Conservation (phyloP, 441 rosid genomes). For the Adansonia madagascariensis region DNA sequence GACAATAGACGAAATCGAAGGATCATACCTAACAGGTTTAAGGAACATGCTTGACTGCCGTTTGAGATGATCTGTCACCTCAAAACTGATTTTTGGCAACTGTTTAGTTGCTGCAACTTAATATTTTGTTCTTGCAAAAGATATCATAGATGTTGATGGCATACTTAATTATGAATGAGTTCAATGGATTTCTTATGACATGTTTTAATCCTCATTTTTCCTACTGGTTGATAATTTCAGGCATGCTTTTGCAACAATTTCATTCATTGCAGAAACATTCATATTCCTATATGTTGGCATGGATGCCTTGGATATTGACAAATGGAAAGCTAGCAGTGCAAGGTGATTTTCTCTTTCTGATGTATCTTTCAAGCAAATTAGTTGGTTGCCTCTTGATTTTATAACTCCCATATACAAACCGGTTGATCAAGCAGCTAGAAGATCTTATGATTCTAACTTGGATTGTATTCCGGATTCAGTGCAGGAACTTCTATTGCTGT, state of each 20-base stretch:
- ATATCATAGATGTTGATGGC: neutral
- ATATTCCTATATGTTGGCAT: constrained; percentile 68
- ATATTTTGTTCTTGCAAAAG: neutral
- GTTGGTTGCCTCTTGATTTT: neutral
- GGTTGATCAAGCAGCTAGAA: neutral
- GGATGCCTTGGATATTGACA: constrained; percentile 64
- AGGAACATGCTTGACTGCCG: neutral
- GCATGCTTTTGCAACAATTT: constrained; percentile 68
- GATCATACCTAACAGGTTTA: neutral
- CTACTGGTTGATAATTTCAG: constrained; percentile 43
- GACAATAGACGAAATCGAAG: neutral
- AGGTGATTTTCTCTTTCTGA: constrained; percentile 41
- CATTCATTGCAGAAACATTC: constrained; percentile 72
- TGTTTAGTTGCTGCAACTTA: neutral
- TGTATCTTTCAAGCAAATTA: neutral
- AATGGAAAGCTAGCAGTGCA: constrained; percentile 56
- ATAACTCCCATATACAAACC: neutral
- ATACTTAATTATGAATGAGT: neutral
- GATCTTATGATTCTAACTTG: constrained; percentile 24
- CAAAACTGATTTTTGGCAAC: neutral
- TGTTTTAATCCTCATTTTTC: constrained; percentile 2
- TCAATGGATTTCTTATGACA: neutral
- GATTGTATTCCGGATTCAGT: constrained; percentile 44
- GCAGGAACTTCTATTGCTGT: constrained; percentile 51
- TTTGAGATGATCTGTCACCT: neutral